Evolutionary conservation across 345 rosid species (phyloP), one percentile per base, ranked within the genome.

Genomic region (Brassica nigra): DNA sequence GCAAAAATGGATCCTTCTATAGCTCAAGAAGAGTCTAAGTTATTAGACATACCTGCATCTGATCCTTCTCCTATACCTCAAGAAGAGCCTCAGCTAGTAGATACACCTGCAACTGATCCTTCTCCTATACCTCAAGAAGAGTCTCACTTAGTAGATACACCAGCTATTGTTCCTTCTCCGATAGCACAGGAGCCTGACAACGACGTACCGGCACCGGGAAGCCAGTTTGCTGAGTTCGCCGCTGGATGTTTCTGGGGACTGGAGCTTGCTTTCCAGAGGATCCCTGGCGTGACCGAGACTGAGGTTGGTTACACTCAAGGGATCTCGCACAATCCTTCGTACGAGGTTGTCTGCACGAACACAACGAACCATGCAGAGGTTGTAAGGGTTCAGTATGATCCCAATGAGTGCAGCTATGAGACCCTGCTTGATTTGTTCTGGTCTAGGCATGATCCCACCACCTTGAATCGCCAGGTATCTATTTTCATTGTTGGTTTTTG

Each of bases 161-260:
- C 12, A 8, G 47, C 3, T 1, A 9, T 3, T 39, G 12, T 1
- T 44, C 52, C 52, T 44, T 12, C 52, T 44, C 83, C 94, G 39
- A 84, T 90, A 82, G 84, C 91, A 18, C 98, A 88, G 65, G 89
- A 88, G 8, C 85, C 89, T 2, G 99, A 95, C 71, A 89, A 88
- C 16, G 97, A 90, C 55, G 47, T 79, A 1, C 99, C 98, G 0
- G 82, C 89, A 2, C 87, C 95, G 0, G 97, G 95, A 5, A 94
- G 87, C 86, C 85, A 77, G 63, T 92, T 92, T 75, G 86, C 88
- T 6, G 95, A 95, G 74, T 90, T 95, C 70, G 99, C 97, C 0
- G 99, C 97, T 0, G 99, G 99, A 0, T 95, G 99, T 70, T 95
- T 95, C 82, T 95, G 99, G 99, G 97, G 99, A 0, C 90, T 91